Conservation (phyloP, 139 green algal species). For the Chlorella sp. region DNA sequence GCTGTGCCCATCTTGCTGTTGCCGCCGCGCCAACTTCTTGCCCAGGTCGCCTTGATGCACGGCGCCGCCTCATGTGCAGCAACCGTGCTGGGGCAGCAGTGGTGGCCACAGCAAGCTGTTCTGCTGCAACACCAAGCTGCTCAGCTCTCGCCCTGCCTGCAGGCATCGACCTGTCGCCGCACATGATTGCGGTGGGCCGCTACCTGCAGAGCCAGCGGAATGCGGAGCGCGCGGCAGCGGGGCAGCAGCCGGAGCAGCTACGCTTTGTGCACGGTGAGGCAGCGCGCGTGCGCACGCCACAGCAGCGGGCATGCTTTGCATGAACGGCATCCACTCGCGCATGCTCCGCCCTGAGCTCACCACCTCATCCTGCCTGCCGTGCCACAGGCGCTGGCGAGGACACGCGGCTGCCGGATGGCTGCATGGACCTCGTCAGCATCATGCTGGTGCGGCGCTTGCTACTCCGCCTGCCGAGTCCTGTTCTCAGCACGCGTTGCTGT, state of each 20-base stretch:
- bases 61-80: too few species aligned
- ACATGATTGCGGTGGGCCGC: conserved; percentile 78
- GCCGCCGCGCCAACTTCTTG: too few species aligned
- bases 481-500: too few species aligned
- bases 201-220: conserved; percentile 62
- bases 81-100: too few species aligned
- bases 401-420: conserved; percentile 59
- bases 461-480: neutral
- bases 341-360: too few species aligned
- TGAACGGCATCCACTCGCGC: too few species aligned
- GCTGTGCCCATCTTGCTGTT: neutral
- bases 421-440: conserved; percentile 77
- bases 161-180: conserved; percentile 78
- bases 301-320: too few species aligned
- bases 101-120: too few species aligned
- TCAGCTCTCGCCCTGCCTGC: neutral
- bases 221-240: conserved; percentile 52
- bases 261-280: conserved; percentile 63
- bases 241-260: conserved; percentile 52
- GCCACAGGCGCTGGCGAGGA: conserved; percentile 54
- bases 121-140: neutral
- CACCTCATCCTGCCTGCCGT: too few species aligned
- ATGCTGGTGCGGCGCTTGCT: conserved; percentile 63
- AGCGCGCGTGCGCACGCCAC: too few species aligned
- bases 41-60: too few species aligned